Base-by-base conservation (phyloP, 768 basidiomycete species). In the Termitomyces sp. region DNA sequence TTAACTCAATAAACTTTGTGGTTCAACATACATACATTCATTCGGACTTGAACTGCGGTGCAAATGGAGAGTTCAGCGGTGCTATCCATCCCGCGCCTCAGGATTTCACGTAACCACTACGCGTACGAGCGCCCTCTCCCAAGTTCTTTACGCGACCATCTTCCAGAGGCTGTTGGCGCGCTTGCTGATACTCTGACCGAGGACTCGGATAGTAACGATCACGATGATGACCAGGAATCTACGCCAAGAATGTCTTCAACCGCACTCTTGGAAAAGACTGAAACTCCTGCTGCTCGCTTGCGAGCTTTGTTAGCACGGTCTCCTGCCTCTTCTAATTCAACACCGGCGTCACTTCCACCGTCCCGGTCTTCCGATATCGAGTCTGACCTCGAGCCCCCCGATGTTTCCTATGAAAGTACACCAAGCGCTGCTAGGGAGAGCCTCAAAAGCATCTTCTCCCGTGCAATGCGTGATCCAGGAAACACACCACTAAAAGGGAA, bases 401-500 rank as follows among this genome's bases (percentile, higher is more conserved):
- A 75, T 30, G 68, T 69, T 32, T 71, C 64, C 2, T 62, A 30
- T 50, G 23, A 69, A 49, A 67, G 66, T 35, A 68, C 72, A 9
- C 76, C 78, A 28, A 84, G 80, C 54, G 63, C 79, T 50, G 79
- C 81, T 17, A 79, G 79, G 46, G 80, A 82, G 60, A 85, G 77
- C 65, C 65, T 90, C 45, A 86, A 77, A 65, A 78, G 82, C 56
- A 73, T 91, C 30, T 88, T 91, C 65, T 80, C 81, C n/a, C 78
- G 76, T 54, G 86, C 84, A 2, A 72, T 83, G 46, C 81, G 83
- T 39, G 83, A 86, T 21, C 78, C 86, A 0, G 85, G 81, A 3
- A 78, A 80, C 60, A 87, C 85, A 5, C 85, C 88, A 2, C 76
- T 78, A 65, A 89, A 84, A 67, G 64, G 57, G 21, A 69, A 61